These are phyloP conservation scores for Cucurbita argyrosperma DNA, from an alignment of 306 rosid species.

Conservation along the genomic window DNA sequence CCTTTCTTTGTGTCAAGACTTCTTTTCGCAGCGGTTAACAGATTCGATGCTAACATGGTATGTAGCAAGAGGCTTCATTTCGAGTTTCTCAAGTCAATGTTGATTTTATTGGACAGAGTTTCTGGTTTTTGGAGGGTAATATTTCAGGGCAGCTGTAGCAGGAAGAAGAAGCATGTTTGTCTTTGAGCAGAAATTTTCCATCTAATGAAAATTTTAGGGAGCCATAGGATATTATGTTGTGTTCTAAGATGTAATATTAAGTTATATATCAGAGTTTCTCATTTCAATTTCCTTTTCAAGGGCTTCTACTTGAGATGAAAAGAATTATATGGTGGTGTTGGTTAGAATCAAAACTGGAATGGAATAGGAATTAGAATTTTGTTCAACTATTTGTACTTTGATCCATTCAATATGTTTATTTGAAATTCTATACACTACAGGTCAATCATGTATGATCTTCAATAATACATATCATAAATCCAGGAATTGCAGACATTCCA, in stretches of 20 bases:
- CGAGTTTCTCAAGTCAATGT: background rate
- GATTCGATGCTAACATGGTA: conserved; percentile 11
- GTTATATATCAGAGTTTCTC: conserved; percentile 1
- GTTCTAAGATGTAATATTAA: background rate
- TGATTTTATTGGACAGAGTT: conserved; percentile 9
- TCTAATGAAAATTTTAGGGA: background rate
- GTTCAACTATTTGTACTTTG: background rate
- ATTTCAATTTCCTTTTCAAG: background rate
- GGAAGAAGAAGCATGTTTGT: background rate
- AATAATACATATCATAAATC: background rate
- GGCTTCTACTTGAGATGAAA: conserved; percentile 1
- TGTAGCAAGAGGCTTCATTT: conserved; percentile 8
- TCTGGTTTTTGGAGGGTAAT: conserved; percentile 15
- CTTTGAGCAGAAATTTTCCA: background rate
- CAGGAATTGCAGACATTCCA: background rate
- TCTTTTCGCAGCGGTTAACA: conserved; percentile 8
- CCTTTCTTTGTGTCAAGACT: background rate
- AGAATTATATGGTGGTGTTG: background rate
- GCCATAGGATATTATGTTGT: background rate
- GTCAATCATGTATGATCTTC: background rate
- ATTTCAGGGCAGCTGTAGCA: conserved; percentile 19
- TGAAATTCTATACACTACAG: background rate
- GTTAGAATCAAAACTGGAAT: conserved; percentile 1
- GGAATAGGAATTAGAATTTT: conserved; percentile 4
- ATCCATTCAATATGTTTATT: background rate